Base-by-base conservation (phyloP, 495 filamentous ascomycete species). In the Penicillium robsamsonii region DNA sequence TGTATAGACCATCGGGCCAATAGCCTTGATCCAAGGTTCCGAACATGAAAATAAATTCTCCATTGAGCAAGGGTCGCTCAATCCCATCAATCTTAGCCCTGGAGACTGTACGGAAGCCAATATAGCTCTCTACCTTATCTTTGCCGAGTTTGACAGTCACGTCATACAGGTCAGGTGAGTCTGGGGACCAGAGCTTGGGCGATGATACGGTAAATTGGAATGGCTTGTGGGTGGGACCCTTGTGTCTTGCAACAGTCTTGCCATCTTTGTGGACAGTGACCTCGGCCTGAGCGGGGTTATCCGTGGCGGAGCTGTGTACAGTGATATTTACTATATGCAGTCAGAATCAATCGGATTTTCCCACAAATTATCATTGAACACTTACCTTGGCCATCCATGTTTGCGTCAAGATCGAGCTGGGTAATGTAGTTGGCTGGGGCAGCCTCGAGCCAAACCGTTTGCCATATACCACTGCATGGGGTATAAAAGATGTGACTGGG, bases 381-480 rank as follows among this genome's bases (percentile, higher is more conserved):
- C 72, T 65, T 64, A 84, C 84, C 78, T 61, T 76, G 62, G 25
- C 86, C 86, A 17, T 86, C 46, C 81, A 84, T 85, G 57, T 81
- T 78, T 7, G 78, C 84, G 4, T 72, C 62, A 1, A 87, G 46
- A 38, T 87, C 79, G 18, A 88, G 68, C 25, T 75, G 64, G 0
- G 75, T 78, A 48, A 88, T 79, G 61, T 85, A 71, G 50, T 78
- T 76, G 1, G 68, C 54, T 0, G 84, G 83, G 0, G 79, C 84
- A 13, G 79, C 70, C 60, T 89, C 86, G 1, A 88, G 70, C 85
- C 85, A 89, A 1, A 88, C 84, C 22, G 71, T 79, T 61, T 88
- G 85, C 86, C 86, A 89, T 46, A 89, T 89, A 3, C 85, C 86
- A 35, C 78, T 80, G 67, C 85, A 88, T 11, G 86, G 84, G 0